phyloP scores from a whole-genome alignment of 768 basidiomycete species.

The Aureoboletus auriporus region DNA sequence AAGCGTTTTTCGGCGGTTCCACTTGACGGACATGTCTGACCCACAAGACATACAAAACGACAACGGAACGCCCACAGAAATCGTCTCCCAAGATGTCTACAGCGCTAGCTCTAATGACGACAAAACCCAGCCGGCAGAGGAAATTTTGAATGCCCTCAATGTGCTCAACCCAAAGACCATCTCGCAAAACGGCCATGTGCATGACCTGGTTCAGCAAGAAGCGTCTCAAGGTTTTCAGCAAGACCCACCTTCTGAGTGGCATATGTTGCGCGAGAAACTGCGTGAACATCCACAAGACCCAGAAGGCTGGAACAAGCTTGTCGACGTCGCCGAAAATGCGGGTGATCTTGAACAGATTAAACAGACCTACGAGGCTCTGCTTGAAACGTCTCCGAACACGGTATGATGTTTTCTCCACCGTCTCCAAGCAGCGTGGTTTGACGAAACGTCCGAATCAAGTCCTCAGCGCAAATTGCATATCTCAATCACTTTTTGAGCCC shows the following conservation, averaged over 20 bases:
- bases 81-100: slow-evolving; percentile 26
- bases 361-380: slow-evolving; percentile 75
- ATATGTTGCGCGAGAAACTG: slow-evolving; percentile 56
- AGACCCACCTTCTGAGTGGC: slow-evolving; percentile 61
- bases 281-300: slow-evolving; percentile 68
- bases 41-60: slow-evolving; percentile 27
- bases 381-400: slow-evolving; percentile 87
- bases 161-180: slow-evolving; percentile 30
- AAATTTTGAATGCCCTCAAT: slow-evolving; percentile 34
- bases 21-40: slow-evolving; percentile 35
- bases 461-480: slow-evolving; percentile 81
- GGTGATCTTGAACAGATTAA: slow-evolving; percentile 80
- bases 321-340: slow-evolving; percentile 71
- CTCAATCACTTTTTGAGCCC: slow-evolving; percentile 71
- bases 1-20: slow-evolving; percentile 29
- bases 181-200: slow-evolving; percentile 27
- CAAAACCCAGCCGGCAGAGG: slow-evolving; percentile 34
- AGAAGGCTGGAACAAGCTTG: slow-evolving; percentile 73
- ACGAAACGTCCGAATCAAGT: slow-evolving; percentile 40
- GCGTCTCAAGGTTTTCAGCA: slow-evolving; percentile 19
- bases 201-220: slow-evolving; percentile 21
- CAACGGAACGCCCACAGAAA: slow-evolving; percentile 25
- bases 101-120: slow-evolving; percentile 19
- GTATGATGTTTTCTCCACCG: slow-evolving; percentile 51
- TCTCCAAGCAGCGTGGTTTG: slow-evolving; percentile 23